Percentiles rank a stretch among this genome's conserved stretches.
phyloP scores from a whole-genome alignment of 2,329 filamentous ascomycete genomes.

The Didymella segeticola region DNA sequence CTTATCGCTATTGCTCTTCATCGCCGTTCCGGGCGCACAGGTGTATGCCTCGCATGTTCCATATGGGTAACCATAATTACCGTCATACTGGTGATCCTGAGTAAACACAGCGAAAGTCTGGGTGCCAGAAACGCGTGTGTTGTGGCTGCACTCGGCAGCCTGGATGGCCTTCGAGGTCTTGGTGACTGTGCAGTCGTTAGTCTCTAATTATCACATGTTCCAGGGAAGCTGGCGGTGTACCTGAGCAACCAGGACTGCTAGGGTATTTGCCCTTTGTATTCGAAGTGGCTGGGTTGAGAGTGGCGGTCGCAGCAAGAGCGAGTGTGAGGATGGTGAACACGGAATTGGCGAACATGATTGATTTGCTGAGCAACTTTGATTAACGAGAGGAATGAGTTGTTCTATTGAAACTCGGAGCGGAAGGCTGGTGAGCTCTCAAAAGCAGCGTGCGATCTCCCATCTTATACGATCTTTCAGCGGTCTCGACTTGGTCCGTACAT shows the following conservation, averaged over 20 bases:
- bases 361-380: not conserved
- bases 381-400: not conserved
- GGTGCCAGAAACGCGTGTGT: constrained; percentile 45
- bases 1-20: constrained; percentile 21
- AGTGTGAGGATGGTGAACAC: constrained; percentile 20
- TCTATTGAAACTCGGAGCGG: not conserved
- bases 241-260: constrained; percentile 31
- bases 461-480: not conserved
- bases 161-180: constrained; percentile 50
- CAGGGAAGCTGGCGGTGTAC: not conserved
- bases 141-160: constrained; percentile 53
- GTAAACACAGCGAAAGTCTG: constrained; percentile 53
- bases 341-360: constrained; percentile 9
- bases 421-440: not conserved
- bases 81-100: constrained; percentile 57
- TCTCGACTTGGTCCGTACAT: constrained; percentile 1
- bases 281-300: constrained; percentile 46
- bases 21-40: constrained; percentile 24
- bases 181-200: constrained; percentile 20
- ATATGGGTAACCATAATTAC: constrained; percentile 54
- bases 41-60: constrained; percentile 51
- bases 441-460: not conserved
- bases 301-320: constrained; percentile 34
- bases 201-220: not conserved
- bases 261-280: constrained; percentile 49